These are phyloP conservation scores for Elymus sibiricus DNA, from an alignment of 176 grass and related monocot species.

Conservation along the genomic window DNA sequence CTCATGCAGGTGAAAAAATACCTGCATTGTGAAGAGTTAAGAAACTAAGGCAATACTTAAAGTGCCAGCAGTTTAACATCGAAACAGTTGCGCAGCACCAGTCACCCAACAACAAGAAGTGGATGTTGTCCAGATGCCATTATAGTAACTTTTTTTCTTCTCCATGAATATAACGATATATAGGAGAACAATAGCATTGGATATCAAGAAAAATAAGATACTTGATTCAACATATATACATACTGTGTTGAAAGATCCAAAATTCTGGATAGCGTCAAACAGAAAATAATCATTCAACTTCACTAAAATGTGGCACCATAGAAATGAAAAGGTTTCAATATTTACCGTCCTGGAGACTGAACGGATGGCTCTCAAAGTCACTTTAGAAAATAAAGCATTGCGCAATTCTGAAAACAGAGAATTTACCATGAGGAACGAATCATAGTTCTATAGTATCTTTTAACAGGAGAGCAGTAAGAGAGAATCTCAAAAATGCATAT, in stretches of 20 bases:
- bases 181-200: neutral
- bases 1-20: conserved; percentile 94
- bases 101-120: neutral
- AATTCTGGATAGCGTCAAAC: neutral
- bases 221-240: conserved; percentile 15
- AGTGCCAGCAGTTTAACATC: neutral
- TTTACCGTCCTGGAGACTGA: conserved; percentile 85
- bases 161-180: conserved; percentile 9
- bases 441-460: neutral
- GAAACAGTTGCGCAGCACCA: neutral
- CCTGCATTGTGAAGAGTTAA: conserved; percentile 45
- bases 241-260: conserved; percentile 20
- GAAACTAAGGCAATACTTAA: neutral
- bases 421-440: conserved; percentile 30
- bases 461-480: neutral
- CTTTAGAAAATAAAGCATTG: conserved; percentile 97
- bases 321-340: conserved; percentile 8
- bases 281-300: neutral
- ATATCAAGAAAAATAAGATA: neutral
- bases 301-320: neutral
- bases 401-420: conserved; percentile 64
- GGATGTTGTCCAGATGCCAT: conserved; percentile 11
- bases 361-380: conserved; percentile 89
- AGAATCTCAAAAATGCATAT: neutral
- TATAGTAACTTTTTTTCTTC: conserved; percentile 3